A percentile compares a stretch with the other conserved stretches of the same genome.
phyloP scores from a whole-genome alignment of 441 rosid genomes.

The Populus tomentosa region DNA sequence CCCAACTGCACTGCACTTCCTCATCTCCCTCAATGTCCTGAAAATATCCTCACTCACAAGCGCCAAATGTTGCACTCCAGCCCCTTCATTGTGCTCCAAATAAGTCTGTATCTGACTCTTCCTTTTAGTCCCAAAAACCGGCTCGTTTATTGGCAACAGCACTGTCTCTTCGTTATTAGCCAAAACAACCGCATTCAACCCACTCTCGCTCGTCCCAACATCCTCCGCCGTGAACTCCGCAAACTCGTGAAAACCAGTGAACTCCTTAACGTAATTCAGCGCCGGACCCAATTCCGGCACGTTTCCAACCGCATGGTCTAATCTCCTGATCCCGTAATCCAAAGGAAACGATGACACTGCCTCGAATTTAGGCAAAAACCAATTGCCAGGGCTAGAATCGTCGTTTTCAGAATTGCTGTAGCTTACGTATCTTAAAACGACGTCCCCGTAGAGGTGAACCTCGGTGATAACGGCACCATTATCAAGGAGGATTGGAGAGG shows the following conservation, averaged over 20 bases:
- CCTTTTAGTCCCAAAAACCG: slow-evolving; percentile 82
- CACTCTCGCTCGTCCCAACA: slow-evolving; percentile 83
- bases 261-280: slow-evolving; percentile 51
- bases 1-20: slow-evolving; percentile 63
- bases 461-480: slow-evolving; percentile 51
- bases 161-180: slow-evolving; percentile 82
- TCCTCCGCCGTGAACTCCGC: slow-evolving; percentile 90
- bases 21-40: slow-evolving; percentile 82
- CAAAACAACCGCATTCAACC: slow-evolving; percentile 69
- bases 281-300: slow-evolving; percentile 69
- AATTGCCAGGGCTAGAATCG: neutral
- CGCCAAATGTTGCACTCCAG: slow-evolving; percentile 85
- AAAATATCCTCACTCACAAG: slow-evolving; percentile 69
- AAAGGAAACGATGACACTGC: slow-evolving; percentile 46
- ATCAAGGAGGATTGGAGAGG: slow-evolving; percentile 41
- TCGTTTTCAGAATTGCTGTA: slow-evolving; percentile 14
- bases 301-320: slow-evolving; percentile 93
- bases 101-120: slow-evolving; percentile 95
- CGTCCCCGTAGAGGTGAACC: slow-evolving; percentile 79
- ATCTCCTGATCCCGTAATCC: slow-evolving; percentile 69
- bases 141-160: slow-evolving; percentile 80
- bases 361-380: slow-evolving; percentile 73
- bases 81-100: slow-evolving; percentile 89
- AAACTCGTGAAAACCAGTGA: slow-evolving; percentile 88
- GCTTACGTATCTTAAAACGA: slow-evolving; percentile 75